These are phyloP conservation scores for Amphicarpaea edgeworthii DNA, from an alignment of 306 rosid species.

Conservation along the genomic window DNA sequence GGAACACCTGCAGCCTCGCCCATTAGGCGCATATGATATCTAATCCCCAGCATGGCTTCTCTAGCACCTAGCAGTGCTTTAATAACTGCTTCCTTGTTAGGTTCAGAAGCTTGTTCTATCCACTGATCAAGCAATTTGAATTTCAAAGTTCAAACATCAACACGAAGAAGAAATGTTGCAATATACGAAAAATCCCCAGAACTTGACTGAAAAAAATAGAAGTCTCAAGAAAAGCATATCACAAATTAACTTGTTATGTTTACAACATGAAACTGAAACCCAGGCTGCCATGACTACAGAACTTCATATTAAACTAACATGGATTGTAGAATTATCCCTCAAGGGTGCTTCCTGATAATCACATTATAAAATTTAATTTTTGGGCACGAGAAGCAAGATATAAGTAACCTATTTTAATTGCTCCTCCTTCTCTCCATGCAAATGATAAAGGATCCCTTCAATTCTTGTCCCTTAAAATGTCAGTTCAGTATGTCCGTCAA, in stretches of 20 bases:
- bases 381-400: conserved; percentile 19
- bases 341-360: conserved; percentile 11
- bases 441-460: neutral
- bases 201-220: conserved; percentile 17
- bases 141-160: conserved; percentile 41
- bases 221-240: conserved; percentile 36
- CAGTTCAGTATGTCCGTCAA: neutral
- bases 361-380: conserved; percentile 2
- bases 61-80: conserved; percentile 81
- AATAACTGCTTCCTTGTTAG: conserved; percentile 61
- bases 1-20: conserved; percentile 98
- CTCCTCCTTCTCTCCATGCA: conserved; percentile 16
- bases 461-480: conserved; percentile 6
- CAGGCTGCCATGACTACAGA: conserved; percentile 13
- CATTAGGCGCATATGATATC: conserved; percentile 82
- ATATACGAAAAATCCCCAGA: conserved; percentile 15
- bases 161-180: conserved; percentile 3
- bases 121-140: conserved; percentile 66
- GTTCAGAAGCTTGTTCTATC: conserved; percentile 76
- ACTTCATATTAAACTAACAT: conserved; percentile 1
- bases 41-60: conserved; percentile 84
- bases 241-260: conserved; percentile 26
- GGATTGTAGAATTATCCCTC: conserved; percentile 18
- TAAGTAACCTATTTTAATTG: conserved; percentile 17
- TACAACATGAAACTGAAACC: conserved; percentile 39